A percentile compares a stretch with the other conserved stretches of the same genome.
These are phyloP conservation scores for Lipomyces sp. DNA, from an alignment of 805 yeast genomes.

Conservation along the genomic window DNA sequence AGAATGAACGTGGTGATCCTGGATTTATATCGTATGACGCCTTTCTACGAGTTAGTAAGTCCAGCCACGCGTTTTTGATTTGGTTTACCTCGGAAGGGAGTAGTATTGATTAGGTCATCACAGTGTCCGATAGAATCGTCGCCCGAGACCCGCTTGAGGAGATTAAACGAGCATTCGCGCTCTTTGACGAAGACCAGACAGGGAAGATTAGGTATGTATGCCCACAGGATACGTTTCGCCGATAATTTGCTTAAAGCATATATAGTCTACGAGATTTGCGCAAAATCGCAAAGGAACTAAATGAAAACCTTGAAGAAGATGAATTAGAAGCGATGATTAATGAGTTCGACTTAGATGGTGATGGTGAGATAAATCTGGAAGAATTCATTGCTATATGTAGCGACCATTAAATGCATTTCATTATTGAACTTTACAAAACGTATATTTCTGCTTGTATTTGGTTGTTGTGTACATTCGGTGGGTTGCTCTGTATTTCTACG, in stretches of 20 bases:
- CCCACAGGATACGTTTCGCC: too few relatives aligned
- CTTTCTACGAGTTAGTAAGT: slow-evolving; percentile 73
- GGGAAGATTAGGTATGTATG: slow-evolving; percentile 63
- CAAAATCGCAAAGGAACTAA: slow-evolving; percentile 88
- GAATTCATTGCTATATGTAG: slow-evolving; percentile 89
- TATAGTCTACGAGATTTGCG: slow-evolving; percentile 71
- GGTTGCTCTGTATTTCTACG: not conserved
- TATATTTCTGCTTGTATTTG: not conserved
- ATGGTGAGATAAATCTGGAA: slow-evolving; percentile 90
- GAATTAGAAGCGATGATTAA: slow-evolving; percentile 91
- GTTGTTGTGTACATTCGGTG: not conserved
- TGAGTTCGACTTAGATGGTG: slow-evolving; percentile 94
- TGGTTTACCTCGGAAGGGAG: not conserved
- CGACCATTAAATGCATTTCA: slow-evolving; percentile 50
- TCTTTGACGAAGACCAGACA: slow-evolving; percentile 86
- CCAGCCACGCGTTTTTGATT: not conserved
- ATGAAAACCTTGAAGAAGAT: slow-evolving; percentile 89
- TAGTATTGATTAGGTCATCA: not conserved
- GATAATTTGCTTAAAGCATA: not conserved
- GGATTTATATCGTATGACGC: slow-evolving; percentile 78
- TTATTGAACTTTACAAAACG: not conserved
- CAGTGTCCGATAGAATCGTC: slow-evolving; percentile 78
- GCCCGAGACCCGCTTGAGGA: slow-evolving; percentile 93
- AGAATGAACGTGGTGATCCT: slow-evolving; percentile 76
- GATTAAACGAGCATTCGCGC: slow-evolving; percentile 81